Conservation (phyloP, 768 basidiomycete genomes). For the Pleurotus cornucopiae region DNA sequence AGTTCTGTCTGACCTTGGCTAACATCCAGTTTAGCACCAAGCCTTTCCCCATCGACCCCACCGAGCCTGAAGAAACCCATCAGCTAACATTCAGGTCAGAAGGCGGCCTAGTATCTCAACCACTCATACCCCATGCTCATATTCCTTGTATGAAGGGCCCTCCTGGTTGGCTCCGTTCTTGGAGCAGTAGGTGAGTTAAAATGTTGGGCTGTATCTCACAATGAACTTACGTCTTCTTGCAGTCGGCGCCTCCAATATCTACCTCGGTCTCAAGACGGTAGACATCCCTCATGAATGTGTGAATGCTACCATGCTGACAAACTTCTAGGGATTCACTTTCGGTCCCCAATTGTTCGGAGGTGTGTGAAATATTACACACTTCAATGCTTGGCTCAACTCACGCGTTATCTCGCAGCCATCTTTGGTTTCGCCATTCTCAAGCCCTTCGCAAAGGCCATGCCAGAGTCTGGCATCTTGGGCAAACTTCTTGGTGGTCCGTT, state of each 20-base stretch:
- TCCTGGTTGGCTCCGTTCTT: conserved; percentile 46
- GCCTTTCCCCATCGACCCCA: conserved; percentile 52
- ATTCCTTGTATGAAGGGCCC: conserved; percentile 24
- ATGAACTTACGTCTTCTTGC: neutral
- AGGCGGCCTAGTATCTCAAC: neutral
- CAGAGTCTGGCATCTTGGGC: conserved; percentile 40
- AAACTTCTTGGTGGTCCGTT: conserved; percentile 50
- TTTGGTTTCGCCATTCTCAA: conserved; percentile 62
- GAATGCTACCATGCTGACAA: neutral
- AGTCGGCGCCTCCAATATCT: conserved; percentile 61
- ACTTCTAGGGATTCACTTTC: conserved; percentile 35
- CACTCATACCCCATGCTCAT: neutral
- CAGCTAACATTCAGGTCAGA: conserved; percentile 45
- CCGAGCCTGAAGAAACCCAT: conserved; percentile 42
- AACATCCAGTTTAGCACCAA: conserved; percentile 23
- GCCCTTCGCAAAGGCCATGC: conserved; percentile 44
- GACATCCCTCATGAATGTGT: neutral
- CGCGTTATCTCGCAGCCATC: conserved; percentile 30
- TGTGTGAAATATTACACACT: conserved; percentile 18
- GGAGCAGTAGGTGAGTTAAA: conserved; percentile 36
- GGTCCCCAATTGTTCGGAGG: conserved; percentile 56
- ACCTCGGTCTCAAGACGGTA: conserved; percentile 63
- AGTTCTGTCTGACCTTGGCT: neutral
- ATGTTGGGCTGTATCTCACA: neutral
- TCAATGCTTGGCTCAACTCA: too few species aligned